Conservation (phyloP, 768 basidiomycete species). For the Naganishia vishniacii region DNA sequence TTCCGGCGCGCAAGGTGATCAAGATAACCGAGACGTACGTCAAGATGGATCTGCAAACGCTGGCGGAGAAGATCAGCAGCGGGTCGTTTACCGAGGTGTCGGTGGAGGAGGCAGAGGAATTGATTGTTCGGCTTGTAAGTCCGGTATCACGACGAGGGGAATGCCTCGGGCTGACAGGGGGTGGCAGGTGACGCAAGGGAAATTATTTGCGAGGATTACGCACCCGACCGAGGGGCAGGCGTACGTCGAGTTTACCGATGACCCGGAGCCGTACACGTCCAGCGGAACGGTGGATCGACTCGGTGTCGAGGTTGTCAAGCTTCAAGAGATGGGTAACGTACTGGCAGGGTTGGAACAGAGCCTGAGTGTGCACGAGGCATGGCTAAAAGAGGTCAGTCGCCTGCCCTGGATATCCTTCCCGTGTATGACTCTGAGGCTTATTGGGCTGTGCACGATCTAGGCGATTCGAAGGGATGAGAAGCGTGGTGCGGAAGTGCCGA, state of each 20-base stretch:
- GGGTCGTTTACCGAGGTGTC: not conserved
- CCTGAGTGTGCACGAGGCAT: conserved; percentile 21
- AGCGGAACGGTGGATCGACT: conserved; percentile 1
- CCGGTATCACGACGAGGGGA: no score
- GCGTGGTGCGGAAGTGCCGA: no score
- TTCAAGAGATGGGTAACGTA: not conserved
- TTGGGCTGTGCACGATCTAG: no score
- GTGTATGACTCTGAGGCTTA: no score
- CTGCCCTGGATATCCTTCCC: no score
- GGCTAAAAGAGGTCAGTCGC: conserved; percentile 27
- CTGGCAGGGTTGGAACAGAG: conserved; percentile 8
- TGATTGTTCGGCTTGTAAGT: conserved; percentile 18
- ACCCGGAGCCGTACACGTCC: conserved; percentile 21
- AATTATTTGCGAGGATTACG: conserved; percentile 7
- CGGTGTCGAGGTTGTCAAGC: not conserved
- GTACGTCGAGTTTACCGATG: conserved; percentile 16
- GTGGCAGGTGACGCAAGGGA: conserved; percentile 12
- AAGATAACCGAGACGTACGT: conserved; percentile 20
- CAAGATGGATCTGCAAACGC: conserved; percentile 6
- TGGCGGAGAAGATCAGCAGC: conserved; percentile 2
- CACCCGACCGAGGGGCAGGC: not conserved
- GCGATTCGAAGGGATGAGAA: not conserved
- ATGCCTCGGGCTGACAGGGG: no score
- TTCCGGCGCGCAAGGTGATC: conserved; percentile 10
- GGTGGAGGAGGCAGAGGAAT: conserved; percentile 14